Conservation (phyloP, 1,284 basidiomycete species). For the Trichosporon ovoides region DNA sequence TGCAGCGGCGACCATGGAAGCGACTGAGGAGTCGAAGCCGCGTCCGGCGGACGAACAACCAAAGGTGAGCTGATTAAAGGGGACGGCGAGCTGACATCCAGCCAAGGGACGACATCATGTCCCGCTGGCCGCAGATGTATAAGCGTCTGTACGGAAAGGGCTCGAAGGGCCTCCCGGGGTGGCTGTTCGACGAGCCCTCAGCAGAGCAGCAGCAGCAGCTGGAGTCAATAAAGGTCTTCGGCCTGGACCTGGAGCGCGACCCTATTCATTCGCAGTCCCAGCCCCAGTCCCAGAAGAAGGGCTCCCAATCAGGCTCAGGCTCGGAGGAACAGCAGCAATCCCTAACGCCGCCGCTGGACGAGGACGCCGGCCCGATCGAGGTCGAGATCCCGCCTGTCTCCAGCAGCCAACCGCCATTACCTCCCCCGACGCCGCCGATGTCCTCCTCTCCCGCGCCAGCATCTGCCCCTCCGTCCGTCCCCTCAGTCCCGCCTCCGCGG, state of each 20-base stretch:
- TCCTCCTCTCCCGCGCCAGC: not conserved
- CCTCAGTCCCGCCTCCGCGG: not conserved
- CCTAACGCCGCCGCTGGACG: not conserved
- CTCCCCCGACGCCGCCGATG: not conserved
- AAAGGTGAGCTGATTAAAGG: not conserved
- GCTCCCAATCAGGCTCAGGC: too few relatives aligned
- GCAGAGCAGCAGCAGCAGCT: constrained; percentile 18
- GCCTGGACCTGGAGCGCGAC: constrained; percentile 19
- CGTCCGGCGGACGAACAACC: not conserved
- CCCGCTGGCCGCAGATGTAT: not conserved
- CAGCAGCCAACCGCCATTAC: not conserved
- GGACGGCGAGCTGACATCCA: not conserved
- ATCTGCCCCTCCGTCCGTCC: not conserved
- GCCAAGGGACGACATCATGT: not conserved
- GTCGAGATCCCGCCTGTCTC: not conserved
- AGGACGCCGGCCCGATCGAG: not conserved
- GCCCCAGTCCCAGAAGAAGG: not conserved
- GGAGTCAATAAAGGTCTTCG: constrained; percentile 30
- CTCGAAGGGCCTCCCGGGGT: constrained; percentile 24
- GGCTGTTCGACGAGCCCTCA: constrained; percentile 27
- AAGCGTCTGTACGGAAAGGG: not conserved
- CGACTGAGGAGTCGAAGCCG: not conserved
- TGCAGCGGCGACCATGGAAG: not conserved
- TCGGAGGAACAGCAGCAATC: not conserved
- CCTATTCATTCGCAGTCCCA: not conserved